Conservation (phyloP, 2,329 filamentous ascomycete species). For the Aureobasidium subglaciale region DNA sequence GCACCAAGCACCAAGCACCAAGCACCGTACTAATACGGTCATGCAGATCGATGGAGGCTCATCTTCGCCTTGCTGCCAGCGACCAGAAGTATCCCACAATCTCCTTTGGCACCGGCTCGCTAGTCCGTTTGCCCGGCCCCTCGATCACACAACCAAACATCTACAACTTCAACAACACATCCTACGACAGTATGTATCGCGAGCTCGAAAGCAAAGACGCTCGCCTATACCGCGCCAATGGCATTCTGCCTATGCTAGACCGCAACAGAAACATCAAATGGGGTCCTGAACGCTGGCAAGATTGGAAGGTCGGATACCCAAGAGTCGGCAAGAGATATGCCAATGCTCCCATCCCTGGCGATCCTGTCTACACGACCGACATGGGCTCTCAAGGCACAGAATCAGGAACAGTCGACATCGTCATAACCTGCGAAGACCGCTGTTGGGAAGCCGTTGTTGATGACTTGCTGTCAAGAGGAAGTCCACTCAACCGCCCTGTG, state of each 20-base stretch:
- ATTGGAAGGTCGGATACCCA: conserved; percentile 85
- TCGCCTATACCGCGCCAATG: conserved; percentile 82
- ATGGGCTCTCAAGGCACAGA: conserved; percentile 76
- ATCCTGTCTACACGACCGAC: conserved; percentile 52
- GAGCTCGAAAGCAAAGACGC: conserved; percentile 82
- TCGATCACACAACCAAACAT: conserved; percentile 91
- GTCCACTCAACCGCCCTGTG: conserved; percentile 82
- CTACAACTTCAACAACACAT: conserved; percentile 96
- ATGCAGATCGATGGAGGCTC: conserved; percentile 97
- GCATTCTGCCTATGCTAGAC: conserved; percentile 90
- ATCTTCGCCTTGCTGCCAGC: conserved; percentile 79
- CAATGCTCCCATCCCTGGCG: conserved; percentile 11
- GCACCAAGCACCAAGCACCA: conserved; percentile 6
- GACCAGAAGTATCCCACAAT: conserved; percentile 75
- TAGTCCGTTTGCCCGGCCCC: conserved; percentile 87
- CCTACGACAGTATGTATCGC: conserved; percentile 89
- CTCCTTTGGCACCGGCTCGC: conserved; percentile 91
- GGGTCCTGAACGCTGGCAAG: conserved; percentile 95
- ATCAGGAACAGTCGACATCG: conserved; percentile 82
- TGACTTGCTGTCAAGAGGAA: conserved; percentile 78
- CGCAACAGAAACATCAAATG: conserved; percentile 88
- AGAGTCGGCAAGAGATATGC: conserved; percentile 56
- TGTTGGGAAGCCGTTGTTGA: conserved; percentile 98
- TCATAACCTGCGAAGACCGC: conserved; percentile 94
- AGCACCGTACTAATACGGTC: conserved; percentile 35